Base-by-base conservation (phyloP, 2,329 filamentous ascomycete genomes). In the Sclerotinia nivalis region DNA sequence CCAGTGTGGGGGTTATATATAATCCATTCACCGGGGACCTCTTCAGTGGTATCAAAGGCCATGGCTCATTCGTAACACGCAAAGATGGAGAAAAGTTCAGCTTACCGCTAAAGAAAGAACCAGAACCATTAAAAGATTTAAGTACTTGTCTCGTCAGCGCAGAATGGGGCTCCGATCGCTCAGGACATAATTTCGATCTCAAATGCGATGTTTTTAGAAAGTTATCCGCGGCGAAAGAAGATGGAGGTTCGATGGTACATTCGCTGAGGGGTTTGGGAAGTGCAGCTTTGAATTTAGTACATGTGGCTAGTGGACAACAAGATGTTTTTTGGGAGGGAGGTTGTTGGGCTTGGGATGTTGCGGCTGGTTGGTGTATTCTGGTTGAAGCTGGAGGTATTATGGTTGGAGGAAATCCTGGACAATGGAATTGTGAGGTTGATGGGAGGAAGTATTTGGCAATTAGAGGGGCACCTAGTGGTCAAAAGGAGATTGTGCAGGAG, bases 261-360 rank as follows among this genome's bases (percentile, higher is more conserved):
- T 87, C 86, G 13, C 79, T 95, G 70, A 83, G 92, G n/a, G 88
- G 84, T 49, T 80, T 93, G 72, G 92, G 92, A 2, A 89, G 86
- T 65, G 92, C 92, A 10, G 92, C 92, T 54, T 81, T 95, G 75
- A 94, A 94, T 79, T 80, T 94, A 25, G 92, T 90, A 70, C 86
- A 84, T 52, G 89, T 93, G 4, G 92, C 92, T 3, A 86, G 87
- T 13, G 92, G 92, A 0, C 85, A 88, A 78, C 75, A 93, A 37
- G 92, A 95, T 78, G 76, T 88, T 31, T 95, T 93, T 78, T 95
- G 92, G 92, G 92, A 95, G 81, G 91, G 90, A 50, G 92, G 92
- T 0, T 93, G 91, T 79, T 95, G 91, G 87, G 91, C 91, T 1
- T 95, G 92, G 92, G 92, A 95, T 78, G 92, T 95, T 2, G 92